Percentiles rank a stretch among this genome's conserved stretches.
These are phyloP conservation scores for Vigna mungo DNA, from an alignment of 306 rosid species.

Conservation along the genomic window DNA sequence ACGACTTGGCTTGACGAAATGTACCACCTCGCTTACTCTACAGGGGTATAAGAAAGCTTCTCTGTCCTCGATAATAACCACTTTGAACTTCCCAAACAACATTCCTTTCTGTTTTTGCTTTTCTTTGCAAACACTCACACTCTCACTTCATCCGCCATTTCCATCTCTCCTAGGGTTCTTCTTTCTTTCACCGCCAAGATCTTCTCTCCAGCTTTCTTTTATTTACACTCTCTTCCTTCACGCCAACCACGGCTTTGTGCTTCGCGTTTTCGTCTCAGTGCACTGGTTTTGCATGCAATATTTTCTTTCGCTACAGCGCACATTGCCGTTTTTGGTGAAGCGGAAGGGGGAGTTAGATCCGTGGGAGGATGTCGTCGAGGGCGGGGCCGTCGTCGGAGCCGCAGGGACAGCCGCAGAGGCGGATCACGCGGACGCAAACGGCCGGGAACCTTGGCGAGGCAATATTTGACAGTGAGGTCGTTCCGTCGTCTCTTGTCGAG, in stretches of 20 bases:
- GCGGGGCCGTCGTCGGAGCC: conserved; percentile 67
- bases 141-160: conserved; percentile 20
- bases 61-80: neutral
- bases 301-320: neutral
- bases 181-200: neutral
- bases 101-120: conserved; percentile 46
- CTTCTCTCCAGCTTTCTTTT: conserved; percentile 11
- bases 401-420: conserved; percentile 70
- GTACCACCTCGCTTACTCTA: neutral
- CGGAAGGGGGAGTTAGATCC: conserved; percentile 23
- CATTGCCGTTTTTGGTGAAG: conserved; percentile 11
- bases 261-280: neutral
- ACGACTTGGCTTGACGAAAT: conserved; percentile 32
- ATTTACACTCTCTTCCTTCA: conserved; percentile 12
- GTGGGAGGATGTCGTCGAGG: conserved; percentile 64
- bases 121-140: conserved; percentile 39
- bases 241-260: neutral
- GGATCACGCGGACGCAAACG: conserved; percentile 87
- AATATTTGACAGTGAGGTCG: conserved; percentile 85
- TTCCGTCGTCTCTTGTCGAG: conserved; percentile 92
- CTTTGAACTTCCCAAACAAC: neutral
- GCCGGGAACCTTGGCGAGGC: conserved; percentile 93
- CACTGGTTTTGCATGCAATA: conserved; percentile 9
- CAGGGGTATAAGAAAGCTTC: neutral
- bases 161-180: conserved; percentile 57